phyloP scores from a whole-genome alignment of 2,329 filamentous ascomycete genomes.

The Nigrospora sphaerica region DNA sequence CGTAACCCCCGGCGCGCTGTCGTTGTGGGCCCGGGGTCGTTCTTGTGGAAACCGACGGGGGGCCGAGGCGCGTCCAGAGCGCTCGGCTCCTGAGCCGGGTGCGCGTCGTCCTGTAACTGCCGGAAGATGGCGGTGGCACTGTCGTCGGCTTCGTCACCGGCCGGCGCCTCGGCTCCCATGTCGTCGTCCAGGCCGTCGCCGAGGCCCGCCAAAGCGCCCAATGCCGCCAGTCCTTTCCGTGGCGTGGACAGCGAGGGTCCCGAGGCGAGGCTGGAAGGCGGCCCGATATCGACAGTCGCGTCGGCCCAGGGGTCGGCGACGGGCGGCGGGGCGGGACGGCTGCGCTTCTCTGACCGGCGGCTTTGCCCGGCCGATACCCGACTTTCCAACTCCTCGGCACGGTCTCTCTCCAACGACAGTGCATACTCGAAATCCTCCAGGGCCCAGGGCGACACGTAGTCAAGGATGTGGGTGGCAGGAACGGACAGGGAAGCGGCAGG shows the following conservation, averaged over 20 bases:
- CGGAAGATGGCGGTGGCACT: neutral
- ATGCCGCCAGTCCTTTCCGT: conserved; percentile 19
- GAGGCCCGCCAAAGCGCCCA: conserved; percentile 4
- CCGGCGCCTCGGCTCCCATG: conserved; percentile 6
- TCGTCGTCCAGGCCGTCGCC: conserved; percentile 14
- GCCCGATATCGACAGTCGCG: neutral
- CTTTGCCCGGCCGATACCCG: conserved; percentile 1
- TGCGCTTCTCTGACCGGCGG: conserved; percentile 10
- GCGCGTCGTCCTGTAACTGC: too few relatives aligned
- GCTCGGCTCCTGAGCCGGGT: too few relatives aligned
- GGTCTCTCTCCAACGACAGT: conserved; percentile 34
- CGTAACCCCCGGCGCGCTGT: too few relatives aligned
- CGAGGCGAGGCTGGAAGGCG: conserved; percentile 4
- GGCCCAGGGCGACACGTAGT: conserved; percentile 50
- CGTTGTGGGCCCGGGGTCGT: too few relatives aligned
- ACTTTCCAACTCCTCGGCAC: conserved; percentile 21
- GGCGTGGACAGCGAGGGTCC: conserved; percentile 33
- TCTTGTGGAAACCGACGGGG: too few relatives aligned
- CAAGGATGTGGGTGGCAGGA: conserved; percentile 37
- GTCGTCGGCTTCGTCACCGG: conserved; percentile 8
- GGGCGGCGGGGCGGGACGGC: conserved; percentile 8
- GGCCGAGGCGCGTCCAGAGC: too few relatives aligned
- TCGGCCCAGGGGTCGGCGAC: neutral
- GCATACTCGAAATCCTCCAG: conserved; percentile 51
- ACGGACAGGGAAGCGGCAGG: conserved; percentile 41